Base-by-base conservation (phyloP, 2,329 filamentous ascomycete species). In the Massarina eburnea region DNA sequence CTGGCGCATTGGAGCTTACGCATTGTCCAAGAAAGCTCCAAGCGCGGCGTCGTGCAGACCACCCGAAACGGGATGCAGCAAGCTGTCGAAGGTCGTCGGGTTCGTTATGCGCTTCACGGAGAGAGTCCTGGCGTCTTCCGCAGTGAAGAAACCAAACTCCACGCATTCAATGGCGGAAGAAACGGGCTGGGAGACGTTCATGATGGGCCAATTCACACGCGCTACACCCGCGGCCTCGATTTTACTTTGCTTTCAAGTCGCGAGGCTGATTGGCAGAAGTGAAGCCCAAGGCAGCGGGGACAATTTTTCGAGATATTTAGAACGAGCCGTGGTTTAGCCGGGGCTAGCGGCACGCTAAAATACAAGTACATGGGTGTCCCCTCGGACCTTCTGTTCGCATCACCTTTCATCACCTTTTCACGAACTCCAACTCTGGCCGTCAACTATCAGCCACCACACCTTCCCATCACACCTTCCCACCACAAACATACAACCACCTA, bases 81-180 rank as follows among this genome's bases (percentile, higher is more conserved):
- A 82, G 47, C 84, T 90, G 73, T 97, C 94, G 70, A 97, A 94
- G n/a, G 94, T 96, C 57, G 82, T 89, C 41, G 91, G 86, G 75
- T 95, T 95, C 66, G 95, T 88, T 61, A 99, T 95, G 72, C 85
- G 84, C 77, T 94, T 94, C 57, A 96, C 94, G 8, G 94, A 99
- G 60, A 97, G 84, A 50, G 85, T 81, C 68, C 85, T 85, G 67
- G 99, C 91, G 71, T 99, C 92, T 49, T 86, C 79, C 41, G 85
- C 79, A 17, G 88, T 84, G 58, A 97, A 83, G 66, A 95, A 89
- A 36, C 84, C 85, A 71, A 99, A 99, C 68, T 95, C 89, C 64
- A 99, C 89, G 67, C 86, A 86, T 68, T 86, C 82, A 64, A 99
- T 87, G 67, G 85, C 80, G 64, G 91, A 95, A 55, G 88, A 80